Base-by-base conservation (phyloP, 2,329 filamentous ascomycete genomes). In the Sarocladium strictum region DNA sequence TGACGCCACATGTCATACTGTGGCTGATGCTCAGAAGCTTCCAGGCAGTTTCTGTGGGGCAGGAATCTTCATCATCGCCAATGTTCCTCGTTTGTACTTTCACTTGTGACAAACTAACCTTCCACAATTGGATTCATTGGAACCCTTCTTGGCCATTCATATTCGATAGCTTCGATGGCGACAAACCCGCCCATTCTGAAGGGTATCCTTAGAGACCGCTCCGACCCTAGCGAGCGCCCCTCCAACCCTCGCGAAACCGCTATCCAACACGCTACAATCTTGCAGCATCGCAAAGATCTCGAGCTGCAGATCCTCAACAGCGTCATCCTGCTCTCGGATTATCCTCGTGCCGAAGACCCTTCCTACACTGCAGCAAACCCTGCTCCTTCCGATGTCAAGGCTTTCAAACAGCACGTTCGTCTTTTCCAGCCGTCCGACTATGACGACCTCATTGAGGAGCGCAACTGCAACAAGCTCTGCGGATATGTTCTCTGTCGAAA, bases 381-480 rank as follows among this genome's bases (percentile, higher is more conserved):
- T 58, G 76, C 83, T 6, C 64, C 78, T 1, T 67, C 78, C 29
- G 90, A 96, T 66, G 78, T 78, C 1, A 67, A 71, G 37, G 72
- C 74, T 54, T 91, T 97, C 71, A 84, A 85, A 62, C 65, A 75
- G 3, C 79, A 83, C 33, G 73, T 97, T 23, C 73, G 79, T 10
- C 77, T 83, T 41, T 97, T 97, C 71, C 89, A 93, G 66, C 90
- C 92, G 1, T 79, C 81, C 53, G 93, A 99, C 73, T 96, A 95
- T 73, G 90, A 96, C 65, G 87, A 89, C 59, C 76, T 97, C 51
- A 85, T 97, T 57, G 81, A 87, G 59, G 94, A 99, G 75, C 88
- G 94, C 63, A 95, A 96, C 67, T 87, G 90, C 60, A 86, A 89
- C 62, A 82, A 80, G 41, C 78, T 82, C 19, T 99, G 94, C 71